A percentile compares a stretch with the other conserved stretches of the same genome.
phyloP scores from a whole-genome alignment of 83 land plant species.

The Diphasiastrum complanatum region DNA sequence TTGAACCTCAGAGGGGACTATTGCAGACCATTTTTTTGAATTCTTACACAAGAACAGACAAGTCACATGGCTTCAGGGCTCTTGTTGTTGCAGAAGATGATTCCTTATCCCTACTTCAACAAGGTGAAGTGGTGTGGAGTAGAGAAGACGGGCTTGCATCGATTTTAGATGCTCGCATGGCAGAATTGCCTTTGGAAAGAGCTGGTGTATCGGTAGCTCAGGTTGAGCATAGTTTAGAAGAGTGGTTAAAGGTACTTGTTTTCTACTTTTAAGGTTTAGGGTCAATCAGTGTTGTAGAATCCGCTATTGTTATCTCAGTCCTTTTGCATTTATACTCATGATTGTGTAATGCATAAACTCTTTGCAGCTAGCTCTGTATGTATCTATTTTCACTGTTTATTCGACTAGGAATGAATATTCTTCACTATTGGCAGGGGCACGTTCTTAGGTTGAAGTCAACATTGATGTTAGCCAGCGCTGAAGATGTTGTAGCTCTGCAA shows the following conservation, averaged over 20 bases:
- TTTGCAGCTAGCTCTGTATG: not conserved
- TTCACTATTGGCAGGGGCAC: constrained; percentile 52
- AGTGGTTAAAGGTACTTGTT: constrained; percentile 76
- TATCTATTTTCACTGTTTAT: not conserved
- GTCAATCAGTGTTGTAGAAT: not conserved
- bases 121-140: constrained; percentile 91
- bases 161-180: constrained; percentile 58
- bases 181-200: constrained; percentile 76
- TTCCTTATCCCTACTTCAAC: constrained; percentile 74
- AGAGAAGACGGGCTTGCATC: constrained; percentile 97
- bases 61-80: constrained; percentile 83
- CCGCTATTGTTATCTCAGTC: not conserved
- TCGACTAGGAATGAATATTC: not conserved
- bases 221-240: constrained; percentile 78
- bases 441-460: constrained; percentile 82
- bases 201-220: constrained; percentile 85
- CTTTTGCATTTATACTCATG: not conserved
- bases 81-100: constrained; percentile 84
- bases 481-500: constrained; percentile 78
- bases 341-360: not conserved
- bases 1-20: constrained; percentile 60
- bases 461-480: constrained; percentile 78
- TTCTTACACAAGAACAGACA: constrained; percentile 66
- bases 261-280: not conserved
- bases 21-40: constrained; percentile 71